These are phyloP conservation scores for Colletotrichum sp. DNA, from an alignment of 2,329 filamentous ascomycete species.

Conservation along the genomic window DNA sequence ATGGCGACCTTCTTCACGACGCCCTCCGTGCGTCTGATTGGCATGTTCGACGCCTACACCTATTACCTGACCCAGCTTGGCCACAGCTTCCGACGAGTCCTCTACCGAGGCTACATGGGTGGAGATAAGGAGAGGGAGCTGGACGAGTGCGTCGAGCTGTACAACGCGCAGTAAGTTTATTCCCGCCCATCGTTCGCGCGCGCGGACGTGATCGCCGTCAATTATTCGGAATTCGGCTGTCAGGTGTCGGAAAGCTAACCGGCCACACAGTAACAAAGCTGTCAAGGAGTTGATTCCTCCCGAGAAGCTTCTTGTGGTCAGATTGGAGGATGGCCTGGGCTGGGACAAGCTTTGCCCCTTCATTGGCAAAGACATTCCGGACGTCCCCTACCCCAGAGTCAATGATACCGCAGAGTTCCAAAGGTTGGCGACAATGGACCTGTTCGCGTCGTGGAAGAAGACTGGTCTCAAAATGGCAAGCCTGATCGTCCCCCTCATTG, in stretches of 20 bases:
- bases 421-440: constrained; percentile 15
- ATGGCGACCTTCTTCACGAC: constrained; percentile 1
- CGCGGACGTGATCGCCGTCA: background rate
- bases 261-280: constrained; percentile 24
- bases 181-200: background rate
- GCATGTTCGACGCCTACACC: background rate
- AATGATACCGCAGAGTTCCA: constrained; percentile 32
- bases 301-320: constrained; percentile 31
- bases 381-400: constrained; percentile 30
- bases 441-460: background rate
- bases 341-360: constrained; percentile 40
- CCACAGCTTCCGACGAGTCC: background rate
- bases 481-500: background rate
- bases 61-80: background rate
- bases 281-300: constrained; percentile 29
- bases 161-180: background rate
- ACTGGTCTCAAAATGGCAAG: background rate
- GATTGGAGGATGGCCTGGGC: constrained; percentile 37
- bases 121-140: background rate
- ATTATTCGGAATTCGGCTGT: background rate
- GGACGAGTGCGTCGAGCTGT: background rate
- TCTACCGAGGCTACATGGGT: background rate
- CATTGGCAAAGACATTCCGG: constrained; percentile 32
- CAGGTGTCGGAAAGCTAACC: background rate
- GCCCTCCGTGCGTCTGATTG: background rate